phyloP scores from a whole-genome alignment of 2,329 filamentous ascomycete genomes.

The Lecanosticta acicola region DNA sequence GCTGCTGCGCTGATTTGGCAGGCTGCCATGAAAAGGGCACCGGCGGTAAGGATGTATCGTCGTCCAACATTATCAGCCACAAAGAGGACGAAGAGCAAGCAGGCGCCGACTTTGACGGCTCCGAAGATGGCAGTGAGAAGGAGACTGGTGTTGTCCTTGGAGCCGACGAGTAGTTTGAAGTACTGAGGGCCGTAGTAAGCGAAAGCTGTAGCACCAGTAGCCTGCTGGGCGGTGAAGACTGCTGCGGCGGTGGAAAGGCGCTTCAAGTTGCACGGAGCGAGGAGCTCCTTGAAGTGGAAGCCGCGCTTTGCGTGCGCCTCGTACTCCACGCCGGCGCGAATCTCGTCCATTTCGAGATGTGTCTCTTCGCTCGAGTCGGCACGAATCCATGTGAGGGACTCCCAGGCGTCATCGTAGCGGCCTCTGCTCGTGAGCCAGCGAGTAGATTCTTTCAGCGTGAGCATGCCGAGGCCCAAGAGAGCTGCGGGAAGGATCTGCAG shows the following conservation, averaged over 20 bases:
- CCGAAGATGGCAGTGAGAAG: conserved; percentile 51
- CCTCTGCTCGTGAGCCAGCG: conserved; percentile 48
- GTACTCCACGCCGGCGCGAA: conserved; percentile 42
- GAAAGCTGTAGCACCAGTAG: conserved; percentile 51
- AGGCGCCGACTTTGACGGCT: conserved; percentile 49
- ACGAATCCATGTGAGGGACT: conserved; percentile 49
- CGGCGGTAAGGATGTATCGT: conserved; percentile 29
- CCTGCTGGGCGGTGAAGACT: conserved; percentile 49
- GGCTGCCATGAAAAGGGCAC: conserved; percentile 31
- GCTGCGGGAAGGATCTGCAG: conserved; percentile 47
- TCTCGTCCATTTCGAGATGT: conserved; percentile 47
- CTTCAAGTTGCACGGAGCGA: conserved; percentile 41
- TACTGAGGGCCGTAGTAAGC: conserved; percentile 50
- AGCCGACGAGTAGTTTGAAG: conserved; percentile 47
- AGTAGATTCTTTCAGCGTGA: conserved; percentile 46
- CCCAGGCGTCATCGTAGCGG: conserved; percentile 43
- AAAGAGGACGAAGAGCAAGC: conserved; percentile 48
- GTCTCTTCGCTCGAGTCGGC: conserved; percentile 36
- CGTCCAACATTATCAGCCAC: conserved; percentile 48
- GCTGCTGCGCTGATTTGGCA: conserved; percentile 33
- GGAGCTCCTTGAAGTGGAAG: conserved; percentile 35
- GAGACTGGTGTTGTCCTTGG: conserved; percentile 39
- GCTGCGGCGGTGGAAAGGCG: conserved; percentile 42
- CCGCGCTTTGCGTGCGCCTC: conserved; percentile 39
- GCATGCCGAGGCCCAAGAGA: conserved; percentile 45